Conservation (phyloP, 176 grass and related monocot genomes). For the Pontederia crassipes region DNA sequence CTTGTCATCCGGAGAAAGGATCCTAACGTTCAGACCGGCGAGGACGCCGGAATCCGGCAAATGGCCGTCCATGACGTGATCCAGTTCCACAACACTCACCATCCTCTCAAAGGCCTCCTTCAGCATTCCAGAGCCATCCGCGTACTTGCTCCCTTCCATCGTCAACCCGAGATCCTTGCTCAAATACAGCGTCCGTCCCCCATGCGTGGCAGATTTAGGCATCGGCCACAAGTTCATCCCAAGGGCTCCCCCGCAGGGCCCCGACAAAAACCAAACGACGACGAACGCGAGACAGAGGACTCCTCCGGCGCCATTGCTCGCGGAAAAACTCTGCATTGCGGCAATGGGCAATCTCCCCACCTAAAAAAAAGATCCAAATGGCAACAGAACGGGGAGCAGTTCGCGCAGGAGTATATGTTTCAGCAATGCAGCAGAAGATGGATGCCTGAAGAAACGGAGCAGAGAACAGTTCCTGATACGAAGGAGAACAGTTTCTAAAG, state of each 20-base stretch:
- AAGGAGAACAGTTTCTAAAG: no score
- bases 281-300: constrained; percentile 35
- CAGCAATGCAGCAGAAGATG: no score
- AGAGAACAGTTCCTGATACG: no score
- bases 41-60: constrained; percentile 30
- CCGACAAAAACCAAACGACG: constrained; percentile 33
- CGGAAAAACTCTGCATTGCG: background rate
- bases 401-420: no score
- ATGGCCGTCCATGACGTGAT: constrained; percentile 33
- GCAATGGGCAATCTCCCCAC: background rate
- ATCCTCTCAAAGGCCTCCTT: constrained; percentile 79
- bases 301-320: background rate
- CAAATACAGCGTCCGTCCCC: constrained; percentile 49
- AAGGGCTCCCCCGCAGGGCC: constrained; percentile 27
- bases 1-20: constrained; percentile 46
- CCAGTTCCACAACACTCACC: constrained; percentile 38
- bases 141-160: constrained; percentile 47
- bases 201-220: constrained; percentile 46
- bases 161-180: constrained; percentile 54
- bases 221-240: constrained; percentile 77
- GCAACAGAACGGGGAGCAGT: no score
- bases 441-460: no score
- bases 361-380: no score
- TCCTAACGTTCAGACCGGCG: constrained; percentile 43
- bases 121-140: constrained; percentile 51